These are phyloP conservation scores for Aspergillus flavus DNA, from an alignment of 2,329 filamentous ascomycete genomes.

Conservation along the genomic window DNA sequence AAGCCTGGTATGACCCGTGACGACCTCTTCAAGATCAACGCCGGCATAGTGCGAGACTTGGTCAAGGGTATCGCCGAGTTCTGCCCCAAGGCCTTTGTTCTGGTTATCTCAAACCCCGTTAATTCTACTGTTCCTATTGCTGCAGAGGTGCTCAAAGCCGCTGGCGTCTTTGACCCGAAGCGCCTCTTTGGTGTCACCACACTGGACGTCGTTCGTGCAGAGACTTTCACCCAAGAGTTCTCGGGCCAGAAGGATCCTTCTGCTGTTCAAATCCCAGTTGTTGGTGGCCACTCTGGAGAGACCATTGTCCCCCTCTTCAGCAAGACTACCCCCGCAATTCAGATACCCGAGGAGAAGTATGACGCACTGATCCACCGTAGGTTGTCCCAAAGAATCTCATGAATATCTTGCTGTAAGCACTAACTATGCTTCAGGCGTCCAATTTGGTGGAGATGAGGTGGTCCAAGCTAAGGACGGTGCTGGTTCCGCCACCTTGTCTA, in stretches of 20 bases:
- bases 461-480: conserved; percentile 92
- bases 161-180: conserved; percentile 91
- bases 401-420: neutral
- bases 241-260: conserved; percentile 79
- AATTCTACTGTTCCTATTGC: conserved; percentile 99
- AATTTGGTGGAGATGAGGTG: conserved; percentile 97
- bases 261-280: conserved; percentile 83
- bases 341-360: conserved; percentile 86
- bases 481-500: conserved; percentile 88
- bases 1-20: conserved; percentile 99
- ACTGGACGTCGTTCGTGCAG: conserved; percentile 94
- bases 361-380: conserved; percentile 83
- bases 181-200: conserved; percentile 98
- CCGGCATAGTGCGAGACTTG: conserved; percentile 92
- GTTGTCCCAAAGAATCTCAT: conserved; percentile 28
- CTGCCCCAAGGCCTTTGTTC: conserved; percentile 88
- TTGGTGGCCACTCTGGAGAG: conserved; percentile 96
- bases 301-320: conserved; percentile 98
- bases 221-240: conserved; percentile 91
- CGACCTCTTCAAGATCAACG: conserved; percentile 99
- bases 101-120: conserved; percentile 99
- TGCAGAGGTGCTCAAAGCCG: conserved; percentile 92
- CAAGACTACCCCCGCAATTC: conserved; percentile 77
- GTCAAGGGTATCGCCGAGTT: conserved; percentile 85
- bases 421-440: conserved; percentile 60